phyloP scores from a whole-genome alignment of 2,329 filamentous ascomycete species.

The Colletotrichum acutatum region DNA sequence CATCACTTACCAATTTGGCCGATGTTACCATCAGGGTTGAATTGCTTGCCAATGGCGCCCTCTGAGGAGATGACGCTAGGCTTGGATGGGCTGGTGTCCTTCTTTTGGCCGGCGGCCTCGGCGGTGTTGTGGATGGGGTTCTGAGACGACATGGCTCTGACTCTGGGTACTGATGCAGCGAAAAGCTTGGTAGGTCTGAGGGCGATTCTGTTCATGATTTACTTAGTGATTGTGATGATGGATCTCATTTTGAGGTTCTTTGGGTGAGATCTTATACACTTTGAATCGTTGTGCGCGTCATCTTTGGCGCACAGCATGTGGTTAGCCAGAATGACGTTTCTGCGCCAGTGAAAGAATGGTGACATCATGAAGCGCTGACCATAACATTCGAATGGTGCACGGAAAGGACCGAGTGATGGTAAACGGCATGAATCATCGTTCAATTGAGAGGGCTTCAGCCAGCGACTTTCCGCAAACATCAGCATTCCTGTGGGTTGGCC shows the following conservation, averaged over 20 bases:
- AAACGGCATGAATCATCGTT: neutral
- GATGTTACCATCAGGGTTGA: constrained; percentile 30
- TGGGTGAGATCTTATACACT: neutral
- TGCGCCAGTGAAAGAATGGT: constrained; percentile 3
- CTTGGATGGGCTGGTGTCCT: constrained; percentile 23
- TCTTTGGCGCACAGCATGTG: constrained; percentile 1
- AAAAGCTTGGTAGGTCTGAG: neutral
- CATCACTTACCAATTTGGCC: constrained; percentile 24
- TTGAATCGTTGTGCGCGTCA: neutral
- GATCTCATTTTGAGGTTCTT: fast-evolving
- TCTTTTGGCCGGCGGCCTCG: constrained; percentile 13
- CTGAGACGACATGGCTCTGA: constrained; percentile 18
- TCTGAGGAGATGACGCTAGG: constrained; percentile 29
- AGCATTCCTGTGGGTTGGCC: neutral
- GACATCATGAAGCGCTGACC: constrained; percentile 18
- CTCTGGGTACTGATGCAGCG: neutral
- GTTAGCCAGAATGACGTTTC: constrained; percentile 16
- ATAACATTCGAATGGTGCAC: neutral
- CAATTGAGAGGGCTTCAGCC: neutral
- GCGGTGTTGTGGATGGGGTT: constrained; percentile 19
- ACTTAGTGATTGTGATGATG: neutral
- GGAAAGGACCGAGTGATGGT: neutral
- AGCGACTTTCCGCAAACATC: neutral
- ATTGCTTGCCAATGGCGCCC: constrained; percentile 28
- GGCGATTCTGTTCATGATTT: neutral